A percentile compares a stretch with the other conserved stretches of the same genome.
Evolutionary conservation across 306 rosid species (phyloP).

Genomic region (Parietaria judaica): DNA sequence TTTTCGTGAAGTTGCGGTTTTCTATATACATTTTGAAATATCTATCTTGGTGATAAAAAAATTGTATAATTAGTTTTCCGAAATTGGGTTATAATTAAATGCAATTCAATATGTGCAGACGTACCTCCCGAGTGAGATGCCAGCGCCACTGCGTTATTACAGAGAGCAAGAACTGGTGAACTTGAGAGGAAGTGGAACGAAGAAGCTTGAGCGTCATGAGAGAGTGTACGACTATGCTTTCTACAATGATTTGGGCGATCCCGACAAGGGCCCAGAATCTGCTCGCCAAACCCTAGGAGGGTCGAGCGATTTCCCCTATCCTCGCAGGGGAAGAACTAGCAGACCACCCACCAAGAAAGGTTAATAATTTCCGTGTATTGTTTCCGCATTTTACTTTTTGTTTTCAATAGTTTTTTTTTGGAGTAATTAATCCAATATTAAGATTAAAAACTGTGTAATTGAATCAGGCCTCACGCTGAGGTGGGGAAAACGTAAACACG

Average conservation of each 20-base stretch:
- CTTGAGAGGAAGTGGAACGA: conserved; percentile 62
- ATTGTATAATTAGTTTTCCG: no score
- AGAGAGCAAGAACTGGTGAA: conserved; percentile 41
- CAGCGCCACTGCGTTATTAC: conserved; percentile 38
- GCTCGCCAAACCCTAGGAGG: conserved; percentile 73
- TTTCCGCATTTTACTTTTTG: neutral
- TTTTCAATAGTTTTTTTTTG: no score
- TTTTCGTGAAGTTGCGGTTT: no score
- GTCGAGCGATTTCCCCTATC: conserved; percentile 32
- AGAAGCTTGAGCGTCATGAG: conserved; percentile 55
- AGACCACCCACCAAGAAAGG: conserved; percentile 43
- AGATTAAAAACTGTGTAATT: no score
- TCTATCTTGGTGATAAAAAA: no score
- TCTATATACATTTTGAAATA: no score
- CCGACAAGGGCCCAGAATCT: conserved; percentile 23
- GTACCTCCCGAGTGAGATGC: conserved; percentile 59
- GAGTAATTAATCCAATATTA: no score
- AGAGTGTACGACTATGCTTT: conserved; percentile 66
- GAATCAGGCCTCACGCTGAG: no score
- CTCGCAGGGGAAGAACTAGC: conserved; percentile 79
- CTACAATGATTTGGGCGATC: conserved; percentile 65
- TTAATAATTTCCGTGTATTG: neutral
- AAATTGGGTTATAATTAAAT: no score
- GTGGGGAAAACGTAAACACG: no score
- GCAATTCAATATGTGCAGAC: conserved; percentile 27